Base-by-base conservation (phyloP, 2,329 filamentous ascomycete genomes). In the Neonectria coccinea region DNA sequence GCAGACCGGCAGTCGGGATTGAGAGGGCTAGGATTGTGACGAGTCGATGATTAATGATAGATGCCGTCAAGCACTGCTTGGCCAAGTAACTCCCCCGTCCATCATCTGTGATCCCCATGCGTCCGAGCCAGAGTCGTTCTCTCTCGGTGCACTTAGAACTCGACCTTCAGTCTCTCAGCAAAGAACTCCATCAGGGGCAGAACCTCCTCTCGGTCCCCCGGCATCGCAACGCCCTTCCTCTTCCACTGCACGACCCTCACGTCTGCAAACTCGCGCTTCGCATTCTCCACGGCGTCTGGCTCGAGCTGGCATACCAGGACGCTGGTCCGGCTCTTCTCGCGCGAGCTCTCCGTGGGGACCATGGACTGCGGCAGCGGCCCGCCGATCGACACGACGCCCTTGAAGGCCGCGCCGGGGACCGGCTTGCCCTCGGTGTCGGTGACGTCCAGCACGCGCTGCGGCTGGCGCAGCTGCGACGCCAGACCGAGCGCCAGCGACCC, bases 151-250 rank as follows among this genome's bases (percentile, higher is more conserved):
- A 10, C 54, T 47, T 67, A 68, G 60, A 69, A 74, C 18, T 69
- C 75, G 56, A 62, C 70, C 31, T 59, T 73, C 18, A 96, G 78
- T 73, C 90, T 85, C 55, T 90, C 85, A 0, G 90, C 90, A 72
- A 94, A 86, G 72, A 91, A 97, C 74, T 91, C 88, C 93, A 97
- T 97, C 65, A 97, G 86, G 0, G 94, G 94, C 73, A 94, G 75
- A 86, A 97, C 94, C 83, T 98, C 94, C 11, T 97, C 93, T 57
- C 91, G 85, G 75, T 85, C 91, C 50, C 84, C 82, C n/a, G 94
- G 93, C 94, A 97, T 97, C 1, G 86, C 86, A 77, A 97, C 93
- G 6, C 90, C 92, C 3, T 77, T 79, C 74, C 90, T 88, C 73
- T 85, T 86, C 88, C 92, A 96, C 73, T 87, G 87, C 60, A 89